These are phyloP conservation scores for Cadophora luteo-olivacea DNA, from an alignment of 2,329 filamentous ascomycete genomes.

Conservation along the genomic window DNA sequence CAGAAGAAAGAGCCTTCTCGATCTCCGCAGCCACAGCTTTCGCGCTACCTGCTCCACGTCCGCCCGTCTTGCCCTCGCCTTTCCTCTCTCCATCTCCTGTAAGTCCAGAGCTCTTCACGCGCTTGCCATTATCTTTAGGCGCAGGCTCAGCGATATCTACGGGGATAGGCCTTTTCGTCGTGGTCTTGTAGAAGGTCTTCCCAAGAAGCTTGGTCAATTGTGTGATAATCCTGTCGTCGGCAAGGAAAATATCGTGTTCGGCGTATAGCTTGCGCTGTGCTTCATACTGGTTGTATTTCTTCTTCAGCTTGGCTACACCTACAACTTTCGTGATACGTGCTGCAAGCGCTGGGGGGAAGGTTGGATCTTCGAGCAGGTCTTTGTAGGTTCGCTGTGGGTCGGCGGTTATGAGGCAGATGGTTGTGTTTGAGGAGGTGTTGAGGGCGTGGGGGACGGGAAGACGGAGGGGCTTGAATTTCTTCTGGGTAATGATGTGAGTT, in stretches of 20 bases:
- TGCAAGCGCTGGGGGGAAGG: conserved; percentile 71
- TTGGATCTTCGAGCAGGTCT: conserved; percentile 77
- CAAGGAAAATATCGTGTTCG: conserved; percentile 93
- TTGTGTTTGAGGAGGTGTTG: conserved; percentile 68
- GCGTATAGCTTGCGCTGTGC: conserved; percentile 79
- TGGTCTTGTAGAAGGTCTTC: conserved; percentile 90
- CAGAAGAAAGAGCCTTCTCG: conserved; percentile 75
- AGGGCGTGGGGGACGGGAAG: conserved; percentile 80
- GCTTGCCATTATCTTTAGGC: conserved; percentile 65
- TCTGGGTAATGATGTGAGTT: conserved; percentile 73
- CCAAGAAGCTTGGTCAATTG: conserved; percentile 79
- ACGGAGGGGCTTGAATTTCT: conserved; percentile 82
- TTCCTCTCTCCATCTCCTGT: conserved; percentile 53
- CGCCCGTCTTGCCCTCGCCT: conserved; percentile 51
- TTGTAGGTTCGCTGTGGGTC: conserved; percentile 86
- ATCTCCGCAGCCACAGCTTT: conserved; percentile 79
- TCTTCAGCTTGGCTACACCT: conserved; percentile 83
- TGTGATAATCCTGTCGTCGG: conserved; percentile 84
- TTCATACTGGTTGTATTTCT: conserved; percentile 90
- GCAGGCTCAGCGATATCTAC: conserved; percentile 71
- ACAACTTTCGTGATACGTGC: conserved; percentile 78
- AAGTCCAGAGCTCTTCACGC: conserved; percentile 54
- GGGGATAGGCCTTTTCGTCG: conserved; percentile 85
- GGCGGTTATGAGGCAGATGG: conserved; percentile 87
- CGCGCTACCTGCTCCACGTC: conserved; percentile 47